Evolutionary conservation across 2,329 filamentous ascomycete genomes (phyloP).

Genomic region (Fusarium buharicum): DNA sequence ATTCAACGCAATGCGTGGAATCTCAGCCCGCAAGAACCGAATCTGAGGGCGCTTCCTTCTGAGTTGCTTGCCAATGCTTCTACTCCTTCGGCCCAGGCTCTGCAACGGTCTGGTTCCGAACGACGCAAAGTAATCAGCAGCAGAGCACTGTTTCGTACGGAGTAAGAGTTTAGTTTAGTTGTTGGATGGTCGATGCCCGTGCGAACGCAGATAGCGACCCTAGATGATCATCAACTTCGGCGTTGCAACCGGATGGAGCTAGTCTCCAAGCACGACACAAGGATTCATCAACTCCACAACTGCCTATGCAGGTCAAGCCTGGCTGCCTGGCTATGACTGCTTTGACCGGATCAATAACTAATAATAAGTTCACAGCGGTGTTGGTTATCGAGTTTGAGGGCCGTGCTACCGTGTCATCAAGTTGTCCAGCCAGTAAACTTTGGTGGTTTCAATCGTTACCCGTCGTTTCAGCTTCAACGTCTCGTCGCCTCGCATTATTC

Average conservation of each 20-base stretch:
- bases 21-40: neutral
- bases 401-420: slow-evolving; percentile 6
- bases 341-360: slow-evolving; percentile 17
- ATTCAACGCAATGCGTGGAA: slow-evolving; percentile 8
- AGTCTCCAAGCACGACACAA: slow-evolving; percentile 17
- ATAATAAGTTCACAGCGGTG: slow-evolving; percentile 13
- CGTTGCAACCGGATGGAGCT: slow-evolving; percentile 34
- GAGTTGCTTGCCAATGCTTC: slow-evolving; percentile 4
- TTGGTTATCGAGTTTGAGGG: slow-evolving; percentile 9
- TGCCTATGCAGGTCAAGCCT: slow-evolving; percentile 22
- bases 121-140: neutral
- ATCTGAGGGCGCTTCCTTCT: neutral
- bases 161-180: slow-evolving; percentile 2
- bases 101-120: neutral
- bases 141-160: neutral
- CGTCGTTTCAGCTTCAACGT: slow-evolving; percentile 26
- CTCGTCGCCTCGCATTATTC: neutral
- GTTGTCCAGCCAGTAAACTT: slow-evolving; percentile 2
- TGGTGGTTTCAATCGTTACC: slow-evolving; percentile 9
- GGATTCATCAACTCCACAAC: slow-evolving; percentile 26
- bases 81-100: neutral
- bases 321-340: slow-evolving; percentile 14
- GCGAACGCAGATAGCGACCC: slow-evolving; percentile 7
- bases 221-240: slow-evolving; percentile 34
- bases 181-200: slow-evolving; percentile 13